Evolutionary conservation across 371 early-diverging fungal genomes (phyloP).

Genomic region (Conidiobolus incongruus): DNA sequence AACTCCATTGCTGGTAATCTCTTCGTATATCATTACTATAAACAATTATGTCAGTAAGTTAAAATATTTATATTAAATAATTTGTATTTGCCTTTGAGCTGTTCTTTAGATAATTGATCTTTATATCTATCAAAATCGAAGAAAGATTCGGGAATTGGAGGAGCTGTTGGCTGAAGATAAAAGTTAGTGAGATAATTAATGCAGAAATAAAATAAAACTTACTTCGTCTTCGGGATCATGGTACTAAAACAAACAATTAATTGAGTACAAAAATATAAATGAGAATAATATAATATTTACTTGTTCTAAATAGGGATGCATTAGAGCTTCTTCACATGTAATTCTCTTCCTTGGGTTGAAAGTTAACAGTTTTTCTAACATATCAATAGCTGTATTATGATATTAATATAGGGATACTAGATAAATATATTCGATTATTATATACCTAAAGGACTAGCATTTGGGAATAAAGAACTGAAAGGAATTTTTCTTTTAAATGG

Average conservation of each 20-base stretch:
- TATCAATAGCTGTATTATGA: slow-evolving; percentile 53
- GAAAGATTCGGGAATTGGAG: slow-evolving; percentile 54
- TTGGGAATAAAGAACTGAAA: slow-evolving; percentile 51
- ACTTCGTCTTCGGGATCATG: slow-evolving; percentile 64
- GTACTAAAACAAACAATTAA: slow-evolving; percentile 17
- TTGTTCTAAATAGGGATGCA: slow-evolving; percentile 71
- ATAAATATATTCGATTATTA: no score
- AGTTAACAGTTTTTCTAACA: slow-evolving; percentile 77
- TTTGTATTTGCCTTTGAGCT: slow-evolving; percentile 61
- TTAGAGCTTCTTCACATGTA: slow-evolving; percentile 80
- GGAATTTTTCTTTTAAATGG: slow-evolving; percentile 79
- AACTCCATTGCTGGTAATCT: slow-evolving; percentile 4
- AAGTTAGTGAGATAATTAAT: neutral
- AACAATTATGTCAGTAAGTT: neutral
- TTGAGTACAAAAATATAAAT: neutral
- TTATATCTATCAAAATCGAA: slow-evolving; percentile 78
- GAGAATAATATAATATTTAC: slow-evolving; percentile 12
- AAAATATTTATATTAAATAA: slow-evolving; percentile 10
- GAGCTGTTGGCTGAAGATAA: slow-evolving; percentile 31
- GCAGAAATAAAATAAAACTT: neutral
- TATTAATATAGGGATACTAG: neutral
- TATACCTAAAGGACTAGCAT: slow-evolving; percentile 44
- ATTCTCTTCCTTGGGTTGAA: slow-evolving; percentile 87
- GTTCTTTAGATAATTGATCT: slow-evolving; percentile 60
- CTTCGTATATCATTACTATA: slow-evolving; percentile 3